Evolutionary conservation across 2,329 filamentous ascomycete species (phyloP), one percentile per base, ranked within the genome.

Genomic region (Alternaria viburni): DNA sequence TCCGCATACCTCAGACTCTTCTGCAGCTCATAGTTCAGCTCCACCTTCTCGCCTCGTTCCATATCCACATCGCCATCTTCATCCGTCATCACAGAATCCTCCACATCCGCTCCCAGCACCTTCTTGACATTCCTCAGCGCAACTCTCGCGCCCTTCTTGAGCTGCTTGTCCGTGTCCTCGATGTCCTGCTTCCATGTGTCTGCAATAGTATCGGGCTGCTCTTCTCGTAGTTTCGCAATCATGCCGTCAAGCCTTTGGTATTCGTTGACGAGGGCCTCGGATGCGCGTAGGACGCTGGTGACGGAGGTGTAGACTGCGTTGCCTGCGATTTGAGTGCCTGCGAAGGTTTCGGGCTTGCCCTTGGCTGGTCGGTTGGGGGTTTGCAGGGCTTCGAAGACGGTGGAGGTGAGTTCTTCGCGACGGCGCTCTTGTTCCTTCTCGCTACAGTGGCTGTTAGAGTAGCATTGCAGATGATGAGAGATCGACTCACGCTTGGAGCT

Each of bases 81-180:
- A 28, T 60, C 43, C 9, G 11, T 65, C 36, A 56, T 50, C 11
- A 50, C 46, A 26, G 61, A 57, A 15, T 55, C 59, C 11, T 30
- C 62, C 5, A 57, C 47, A 41, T 67, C 61, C 44, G 59, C 65
- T 11, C 70, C 71, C 23, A 80, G 50, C 15, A 77, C 66, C 50
- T 70, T 77, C 65, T 69, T 72, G 17, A 77, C 69, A 43, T 75
- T 72, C 23, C 64, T 70, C 56, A 73, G 21, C 23, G 77, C 76
- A n/a, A 66, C 69, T 51, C 69, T 71, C 8, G 77, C 70, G 17
- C 75, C 74, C 23, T 73, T 50, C n/a, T 56, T 70, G 26, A 80
- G 60, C 19, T 69, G 45, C 19, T 56, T 67, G 41, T 72, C 68
- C 7, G 66, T 67, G 8, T 74, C 64, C 10, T 70, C 49, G 15